A percentile compares a stretch with the other conserved stretches of the same genome.
Evolutionary conservation across 1,284 basidiomycete species (phyloP).

Genomic region (Rhodotorula sp.): DNA sequence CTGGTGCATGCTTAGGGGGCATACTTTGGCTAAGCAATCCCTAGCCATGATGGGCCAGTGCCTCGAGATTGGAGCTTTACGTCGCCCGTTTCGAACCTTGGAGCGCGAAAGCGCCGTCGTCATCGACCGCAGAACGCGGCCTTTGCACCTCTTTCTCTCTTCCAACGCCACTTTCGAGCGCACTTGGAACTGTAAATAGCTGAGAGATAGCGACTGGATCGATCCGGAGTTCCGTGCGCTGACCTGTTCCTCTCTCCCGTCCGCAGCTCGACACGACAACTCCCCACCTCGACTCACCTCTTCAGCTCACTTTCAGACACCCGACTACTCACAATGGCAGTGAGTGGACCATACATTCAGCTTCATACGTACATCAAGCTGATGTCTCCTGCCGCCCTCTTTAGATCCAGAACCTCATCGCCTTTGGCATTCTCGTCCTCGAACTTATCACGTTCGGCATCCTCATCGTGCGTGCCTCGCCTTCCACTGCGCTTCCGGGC

Average conservation of each 20-base stretch:
- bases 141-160: no score
- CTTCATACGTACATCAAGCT: background rate
- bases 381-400: background rate
- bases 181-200: no score
- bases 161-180: no score
- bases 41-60: no score
- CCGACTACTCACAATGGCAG: background rate
- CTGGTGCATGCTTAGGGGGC: no score
- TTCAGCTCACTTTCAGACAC: background rate
- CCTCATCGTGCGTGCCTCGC: constrained; percentile 20
- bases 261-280: background rate
- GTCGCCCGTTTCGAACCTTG: no score
- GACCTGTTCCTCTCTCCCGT: background rate
- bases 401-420: constrained; percentile 27
- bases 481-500: background rate
- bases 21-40: no score
- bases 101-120: no score
- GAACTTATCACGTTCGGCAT: constrained; percentile 30
- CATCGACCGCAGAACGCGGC: no score
- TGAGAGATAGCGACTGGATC: no score
- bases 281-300: background rate
- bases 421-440: constrained; percentile 28
- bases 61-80: no score
- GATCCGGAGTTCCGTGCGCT: background rate
- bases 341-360: background rate